A percentile compares a stretch with the other conserved stretches of the same genome.
Evolutionary conservation across 345 rosid genomes (phyloP).

Genomic region (Populus ilicifolia): DNA sequence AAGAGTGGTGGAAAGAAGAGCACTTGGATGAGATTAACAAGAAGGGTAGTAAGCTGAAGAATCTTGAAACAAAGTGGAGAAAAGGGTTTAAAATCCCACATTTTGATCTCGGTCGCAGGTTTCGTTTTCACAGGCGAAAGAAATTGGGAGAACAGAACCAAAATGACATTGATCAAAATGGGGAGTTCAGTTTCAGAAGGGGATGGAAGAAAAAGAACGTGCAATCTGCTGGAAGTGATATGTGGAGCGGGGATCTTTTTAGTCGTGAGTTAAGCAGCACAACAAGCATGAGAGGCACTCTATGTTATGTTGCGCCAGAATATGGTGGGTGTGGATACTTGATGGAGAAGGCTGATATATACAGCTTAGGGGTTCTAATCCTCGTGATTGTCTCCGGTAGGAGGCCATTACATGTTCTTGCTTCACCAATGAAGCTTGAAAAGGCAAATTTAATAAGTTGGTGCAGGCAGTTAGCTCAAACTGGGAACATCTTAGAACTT

Average conservation of each 20-base stretch:
- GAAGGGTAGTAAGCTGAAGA: conserved; percentile 37
- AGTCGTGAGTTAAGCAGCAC: conserved; percentile 98
- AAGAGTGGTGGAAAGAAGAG: conserved; percentile 99
- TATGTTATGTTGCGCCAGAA: conserved; percentile 95
- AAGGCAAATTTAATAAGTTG: conserved; percentile 92
- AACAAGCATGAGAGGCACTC: conserved; percentile 96
- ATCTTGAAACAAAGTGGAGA: conserved; percentile 55
- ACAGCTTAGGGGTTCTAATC: conserved; percentile 88
- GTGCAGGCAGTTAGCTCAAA: conserved; percentile 89
- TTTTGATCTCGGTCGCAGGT: conserved; percentile 42
- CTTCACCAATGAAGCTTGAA: conserved; percentile 94
- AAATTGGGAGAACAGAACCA: conserved; percentile 37
- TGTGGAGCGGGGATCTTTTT: conserved; percentile 94
- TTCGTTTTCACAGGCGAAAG: conserved; percentile 42
- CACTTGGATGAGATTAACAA: conserved; percentile 60
- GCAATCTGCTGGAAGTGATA: conserved; percentile 65
- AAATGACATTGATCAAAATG: conserved; percentile 41
- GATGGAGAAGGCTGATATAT: conserved; percentile 95
- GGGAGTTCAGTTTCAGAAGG: conserved; percentile 90
- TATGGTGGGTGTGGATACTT: conserved; percentile 80
- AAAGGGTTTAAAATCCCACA: conserved; percentile 53
- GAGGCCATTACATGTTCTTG: conserved; percentile 88
- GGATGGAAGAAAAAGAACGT: conserved; percentile 62
- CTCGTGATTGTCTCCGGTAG: conserved; percentile 90
- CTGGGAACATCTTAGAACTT: conserved; percentile 76